phyloP scores from a whole-genome alignment of 2,329 filamentous ascomycete genomes.

The Amauroascus niger region DNA sequence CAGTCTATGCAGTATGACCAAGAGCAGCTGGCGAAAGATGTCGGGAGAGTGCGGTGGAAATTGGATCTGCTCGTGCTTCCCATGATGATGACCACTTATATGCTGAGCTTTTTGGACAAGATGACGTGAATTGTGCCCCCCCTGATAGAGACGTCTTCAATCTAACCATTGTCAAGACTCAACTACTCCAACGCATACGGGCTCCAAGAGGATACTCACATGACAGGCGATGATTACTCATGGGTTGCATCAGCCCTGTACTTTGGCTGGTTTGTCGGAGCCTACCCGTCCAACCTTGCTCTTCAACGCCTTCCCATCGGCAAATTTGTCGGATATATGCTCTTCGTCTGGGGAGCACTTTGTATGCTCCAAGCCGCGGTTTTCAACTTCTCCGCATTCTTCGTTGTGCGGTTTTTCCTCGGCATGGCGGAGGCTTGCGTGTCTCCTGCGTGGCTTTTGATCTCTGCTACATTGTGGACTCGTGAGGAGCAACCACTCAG shows the following conservation, averaged over 20 bases:
- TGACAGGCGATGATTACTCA: constrained; percentile 50
- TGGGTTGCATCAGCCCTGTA: constrained; percentile 50
- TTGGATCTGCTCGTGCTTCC: neutral
- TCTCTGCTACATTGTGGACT: constrained; percentile 29
- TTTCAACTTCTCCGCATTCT: neutral
- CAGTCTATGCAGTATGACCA: neutral
- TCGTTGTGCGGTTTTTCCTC: neutral
- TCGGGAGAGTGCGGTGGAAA: neutral
- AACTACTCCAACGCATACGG: constrained; percentile 58
- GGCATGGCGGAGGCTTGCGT: neutral
- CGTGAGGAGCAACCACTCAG: constrained; percentile 55
- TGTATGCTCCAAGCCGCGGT: neutral
- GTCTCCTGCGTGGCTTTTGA: neutral
- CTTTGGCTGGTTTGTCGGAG: constrained; percentile 48
- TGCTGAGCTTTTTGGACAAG: neutral
- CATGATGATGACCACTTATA: neutral
- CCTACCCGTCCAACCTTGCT: constrained; percentile 46
- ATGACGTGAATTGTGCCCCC: neutral
- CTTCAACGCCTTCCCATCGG: constrained; percentile 46
- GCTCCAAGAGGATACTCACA: constrained; percentile 48
- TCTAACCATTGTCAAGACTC: constrained; percentile 21
- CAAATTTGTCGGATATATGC: constrained; percentile 18
- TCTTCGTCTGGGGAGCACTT: neutral
- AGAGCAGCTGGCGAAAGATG: neutral
- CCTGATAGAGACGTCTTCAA: no score